phyloP scores from a whole-genome alignment of 2,329 filamentous ascomycete species.

The Apiospora kogelbergensis region DNA sequence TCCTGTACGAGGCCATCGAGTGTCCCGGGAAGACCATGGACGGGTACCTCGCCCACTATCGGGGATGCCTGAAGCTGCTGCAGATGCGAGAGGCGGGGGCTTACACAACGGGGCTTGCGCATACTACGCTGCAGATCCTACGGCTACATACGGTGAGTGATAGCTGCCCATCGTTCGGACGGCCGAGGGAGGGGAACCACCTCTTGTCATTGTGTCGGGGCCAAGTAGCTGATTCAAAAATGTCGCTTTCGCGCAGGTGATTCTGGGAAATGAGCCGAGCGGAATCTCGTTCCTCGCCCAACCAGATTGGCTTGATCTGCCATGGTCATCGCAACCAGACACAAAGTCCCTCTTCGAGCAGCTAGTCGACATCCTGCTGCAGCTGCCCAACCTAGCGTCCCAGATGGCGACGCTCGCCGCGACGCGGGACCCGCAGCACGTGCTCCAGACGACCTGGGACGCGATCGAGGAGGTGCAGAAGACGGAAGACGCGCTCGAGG shows the following conservation, averaged over 20 bases:
- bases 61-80: constrained; percentile 20
- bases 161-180: not conserved
- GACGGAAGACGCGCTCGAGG: not conserved
- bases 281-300: constrained; percentile 15
- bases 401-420: not conserved
- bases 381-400: constrained; percentile 18
- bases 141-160: constrained; percentile 20
- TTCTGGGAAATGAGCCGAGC: not conserved
- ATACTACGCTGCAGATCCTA: constrained; percentile 20
- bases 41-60: constrained; percentile 22
- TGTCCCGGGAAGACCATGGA: constrained; percentile 15
- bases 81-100: constrained; percentile 20
- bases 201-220: too few species aligned
- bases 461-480: not conserved
- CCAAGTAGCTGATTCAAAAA: not conserved
- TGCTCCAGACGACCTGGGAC: not conserved
- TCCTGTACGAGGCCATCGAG: constrained; percentile 24
- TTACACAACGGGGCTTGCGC: constrained; percentile 17
- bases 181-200: not conserved
- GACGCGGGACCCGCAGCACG: not conserved
- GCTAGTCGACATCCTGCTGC: constrained; percentile 21
- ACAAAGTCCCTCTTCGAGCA: constrained; percentile 21
- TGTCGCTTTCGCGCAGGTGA: not conserved
- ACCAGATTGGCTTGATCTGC: constrained; percentile 17
- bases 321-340: constrained; percentile 14